Percentiles rank a stretch among this genome's conserved stretches.
These are phyloP conservation scores for Rhodotorula babjevae DNA, from an alignment of 768 basidiomycete species.

Conservation along the genomic window DNA sequence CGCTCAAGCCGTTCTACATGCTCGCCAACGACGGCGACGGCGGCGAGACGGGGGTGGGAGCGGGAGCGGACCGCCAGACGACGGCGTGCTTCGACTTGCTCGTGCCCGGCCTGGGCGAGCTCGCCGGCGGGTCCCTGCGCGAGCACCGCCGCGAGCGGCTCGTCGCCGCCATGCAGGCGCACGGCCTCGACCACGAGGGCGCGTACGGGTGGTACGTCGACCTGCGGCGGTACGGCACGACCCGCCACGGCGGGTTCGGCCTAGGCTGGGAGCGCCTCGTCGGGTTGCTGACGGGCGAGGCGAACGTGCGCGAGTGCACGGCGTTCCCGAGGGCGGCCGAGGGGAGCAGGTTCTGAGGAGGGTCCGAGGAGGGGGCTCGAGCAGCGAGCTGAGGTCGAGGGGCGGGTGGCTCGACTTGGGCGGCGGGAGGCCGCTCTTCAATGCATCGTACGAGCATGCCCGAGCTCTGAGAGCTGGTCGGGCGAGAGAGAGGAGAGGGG, in stretches of 20 bases:
- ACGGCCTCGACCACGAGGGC: conserved; percentile 51
- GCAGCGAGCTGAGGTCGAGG: neutral
- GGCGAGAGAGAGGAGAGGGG: neutral
- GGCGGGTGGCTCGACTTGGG: neutral
- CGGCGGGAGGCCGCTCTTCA: neutral
- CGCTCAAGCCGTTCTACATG: conserved; percentile 96
- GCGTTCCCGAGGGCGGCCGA: conserved; percentile 66
- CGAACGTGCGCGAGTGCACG: conserved; percentile 88
- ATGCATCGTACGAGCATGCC: neutral
- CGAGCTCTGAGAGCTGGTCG: accelerated
- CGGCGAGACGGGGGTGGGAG: neutral
- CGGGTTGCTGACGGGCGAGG: conserved; percentile 76
- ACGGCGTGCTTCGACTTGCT: conserved; percentile 96
- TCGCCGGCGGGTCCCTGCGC: conserved; percentile 84
- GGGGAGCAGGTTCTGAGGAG: conserved; percentile 28
- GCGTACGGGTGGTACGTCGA: conserved; percentile 65
- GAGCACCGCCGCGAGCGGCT: conserved; percentile 64
- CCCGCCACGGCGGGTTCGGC: conserved; percentile 92
- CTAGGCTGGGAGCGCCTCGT: conserved; percentile 90
- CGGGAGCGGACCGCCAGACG: conserved; percentile 46
- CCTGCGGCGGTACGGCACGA: conserved; percentile 73
- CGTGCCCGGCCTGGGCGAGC: conserved; percentile 79
- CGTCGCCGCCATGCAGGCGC: conserved; percentile 53
- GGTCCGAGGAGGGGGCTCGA: neutral
- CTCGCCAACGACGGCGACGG: conserved; percentile 46